Base-by-base conservation (phyloP, 2,329 filamentous ascomycete species). In the Penicillium sp. region DNA sequence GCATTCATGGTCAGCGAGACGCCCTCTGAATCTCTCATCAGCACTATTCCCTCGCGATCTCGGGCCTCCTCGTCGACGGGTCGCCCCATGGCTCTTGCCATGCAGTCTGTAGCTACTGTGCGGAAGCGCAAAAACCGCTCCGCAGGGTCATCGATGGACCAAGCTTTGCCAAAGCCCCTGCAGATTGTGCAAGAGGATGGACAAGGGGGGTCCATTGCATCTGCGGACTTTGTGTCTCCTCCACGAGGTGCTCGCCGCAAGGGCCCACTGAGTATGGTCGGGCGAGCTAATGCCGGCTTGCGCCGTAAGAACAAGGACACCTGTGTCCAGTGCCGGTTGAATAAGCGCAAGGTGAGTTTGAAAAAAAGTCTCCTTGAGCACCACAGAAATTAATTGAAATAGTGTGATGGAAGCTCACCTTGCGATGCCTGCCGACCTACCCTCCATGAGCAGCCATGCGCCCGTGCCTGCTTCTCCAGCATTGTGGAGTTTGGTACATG, bases 101-200 rank as follows among this genome's bases (percentile, higher is more conserved):
- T 75, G 52, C 74, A 75, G 57, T 69, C 72, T 3, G 64, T 63
- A 12, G 67, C 68, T 41, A 70, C 71, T 3, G 67, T 73, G 10
- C 69, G 74, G 55, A 76, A 75, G 64, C 74, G 76, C 59, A 77
- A 76, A 61, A 71, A 71, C 57, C 69, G 72, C 41, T 69, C 63
- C 49, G 59, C 68, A 0, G 67, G 63, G 5, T 59, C 69, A 20
- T 69, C 66, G 25, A 45, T 75, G 12, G 73, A 76, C 8, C 69
- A 74, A 34, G 65, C 63, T 14, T 63, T 62, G 52, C 58, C 71
- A 4, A 73, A 72, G 56, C 73, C 75, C 20, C 60, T 79, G 57
- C 76, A 78, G 58, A 79, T 79, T 60, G 76, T 79, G 31, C 76
- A 78, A 50, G 76, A 79, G 62, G 76, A 79, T 67, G 76, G 76